Evolutionary conservation across 192 early-diverging fungal genomes (phyloP).

Genomic region (Thamnidium elegans): DNA sequence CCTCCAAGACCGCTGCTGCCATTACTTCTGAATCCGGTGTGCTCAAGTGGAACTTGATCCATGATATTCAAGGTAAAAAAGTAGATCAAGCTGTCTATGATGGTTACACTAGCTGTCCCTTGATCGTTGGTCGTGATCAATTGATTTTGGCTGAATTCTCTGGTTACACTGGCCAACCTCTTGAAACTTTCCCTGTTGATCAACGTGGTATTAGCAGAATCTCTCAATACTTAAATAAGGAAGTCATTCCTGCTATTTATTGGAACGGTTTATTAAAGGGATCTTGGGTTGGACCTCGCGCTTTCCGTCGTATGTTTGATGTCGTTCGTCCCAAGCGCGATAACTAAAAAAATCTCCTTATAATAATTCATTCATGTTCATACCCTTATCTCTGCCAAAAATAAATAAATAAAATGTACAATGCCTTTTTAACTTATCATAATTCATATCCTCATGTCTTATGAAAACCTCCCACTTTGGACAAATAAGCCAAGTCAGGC

Average conservation of each 20-base stretch:
- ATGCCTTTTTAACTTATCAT: not conserved
- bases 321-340: constrained; percentile 31
- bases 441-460: too few species aligned
- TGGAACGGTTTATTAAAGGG: constrained; percentile 82
- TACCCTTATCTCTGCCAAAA: not conserved
- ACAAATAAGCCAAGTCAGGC: too few species aligned
- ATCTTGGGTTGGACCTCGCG: constrained; percentile 68
- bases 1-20: constrained; percentile 90
- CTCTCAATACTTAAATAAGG: constrained; percentile 72
- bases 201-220: constrained; percentile 69
- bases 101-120: constrained; percentile 83
- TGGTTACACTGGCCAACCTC: constrained; percentile 66
- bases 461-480: too few species aligned
- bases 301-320: constrained; percentile 54
- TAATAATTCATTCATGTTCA: not conserved
- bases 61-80: constrained; percentile 50
- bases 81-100: constrained; percentile 60
- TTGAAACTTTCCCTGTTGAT: constrained; percentile 84
- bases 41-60: constrained; percentile 71
- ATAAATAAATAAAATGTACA: not conserved
- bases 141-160: constrained; percentile 87
- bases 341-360: not conserved
- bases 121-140: constrained; percentile 77
- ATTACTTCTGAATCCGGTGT: constrained; percentile 77
- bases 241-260: constrained; percentile 77